These are phyloP conservation scores for Myriosclerotinia scirpicola DNA, from an alignment of 2,329 filamentous ascomycete genomes.

Conservation along the genomic window DNA sequence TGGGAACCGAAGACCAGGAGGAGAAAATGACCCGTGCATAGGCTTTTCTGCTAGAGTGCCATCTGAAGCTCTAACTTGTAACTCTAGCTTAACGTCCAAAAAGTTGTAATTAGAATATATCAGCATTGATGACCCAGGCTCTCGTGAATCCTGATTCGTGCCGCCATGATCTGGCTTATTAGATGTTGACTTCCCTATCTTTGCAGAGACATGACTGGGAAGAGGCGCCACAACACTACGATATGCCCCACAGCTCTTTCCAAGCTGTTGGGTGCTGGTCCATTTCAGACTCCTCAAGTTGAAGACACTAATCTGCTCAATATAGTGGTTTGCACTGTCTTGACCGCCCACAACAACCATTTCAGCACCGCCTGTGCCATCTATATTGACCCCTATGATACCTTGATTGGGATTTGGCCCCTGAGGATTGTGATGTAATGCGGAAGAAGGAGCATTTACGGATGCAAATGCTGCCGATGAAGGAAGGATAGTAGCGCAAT, in stretches of 20 bases:
- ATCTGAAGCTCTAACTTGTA: conserved; percentile 84
- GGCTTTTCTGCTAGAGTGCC: conserved; percentile 81
- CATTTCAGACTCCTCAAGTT: conserved; percentile 93
- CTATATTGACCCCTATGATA: conserved; percentile 81
- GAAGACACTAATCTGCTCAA: conserved; percentile 98
- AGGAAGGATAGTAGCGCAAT: conserved; percentile 89
- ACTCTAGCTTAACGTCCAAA: conserved; percentile 89
- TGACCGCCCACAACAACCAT: conserved; percentile 98
- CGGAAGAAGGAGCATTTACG: conserved; percentile 76
- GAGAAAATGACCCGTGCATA: conserved; percentile 84
- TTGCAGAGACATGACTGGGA: conserved; percentile 61
- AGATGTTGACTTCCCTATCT: conserved; percentile 60
- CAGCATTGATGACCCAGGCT: conserved; percentile 73
- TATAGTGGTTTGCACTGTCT: conserved; percentile 97
- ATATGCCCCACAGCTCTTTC: conserved; percentile 93
- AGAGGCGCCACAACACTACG: conserved; percentile 91
- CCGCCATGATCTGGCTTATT: conserved; percentile 45
- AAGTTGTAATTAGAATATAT: conserved; percentile 99
- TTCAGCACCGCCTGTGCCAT: conserved; percentile 88
- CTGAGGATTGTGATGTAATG: conserved; percentile 85
- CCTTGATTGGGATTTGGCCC: conserved; percentile 84
- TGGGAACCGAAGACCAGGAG: conserved; percentile 89
- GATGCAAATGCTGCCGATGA: conserved; percentile 88
- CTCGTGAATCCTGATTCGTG: conserved; percentile 53
- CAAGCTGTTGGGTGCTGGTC: conserved; percentile 84